These are phyloP conservation scores for Alternaria solani DNA, from an alignment of 2,329 filamentous ascomycete species.

Conservation along the genomic window DNA sequence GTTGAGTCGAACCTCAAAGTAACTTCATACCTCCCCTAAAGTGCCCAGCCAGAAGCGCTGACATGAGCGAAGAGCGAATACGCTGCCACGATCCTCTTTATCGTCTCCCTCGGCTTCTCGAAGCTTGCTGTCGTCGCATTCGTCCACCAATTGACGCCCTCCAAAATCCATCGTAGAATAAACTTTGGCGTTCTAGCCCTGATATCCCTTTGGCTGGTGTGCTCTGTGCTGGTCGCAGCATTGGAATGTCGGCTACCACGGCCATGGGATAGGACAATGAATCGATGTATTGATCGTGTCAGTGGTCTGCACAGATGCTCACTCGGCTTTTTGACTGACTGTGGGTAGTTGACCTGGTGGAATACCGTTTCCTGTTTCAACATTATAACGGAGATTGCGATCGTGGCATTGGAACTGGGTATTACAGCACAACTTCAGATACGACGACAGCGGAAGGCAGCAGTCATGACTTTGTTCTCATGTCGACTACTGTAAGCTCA, in stretches of 20 bases:
- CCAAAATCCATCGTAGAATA: constrained; percentile 20
- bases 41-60: background rate
- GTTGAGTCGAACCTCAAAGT: constrained; percentile 25
- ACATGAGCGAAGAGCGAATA: constrained; percentile 33
- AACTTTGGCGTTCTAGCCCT: constrained; percentile 22
- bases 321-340: background rate
- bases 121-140: constrained; percentile 40
- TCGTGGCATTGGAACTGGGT: constrained; percentile 31
- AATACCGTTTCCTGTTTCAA: constrained; percentile 22
- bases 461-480: constrained; percentile 30
- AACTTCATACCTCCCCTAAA: background rate
- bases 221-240: constrained; percentile 20
- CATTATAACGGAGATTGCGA: constrained; percentile 29
- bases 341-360: constrained; percentile 30
- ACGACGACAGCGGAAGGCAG: constrained; percentile 20
- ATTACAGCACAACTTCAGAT: constrained; percentile 29
- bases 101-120: constrained; percentile 36
- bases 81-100: constrained; percentile 34
- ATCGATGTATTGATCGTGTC: constrained; percentile 27
- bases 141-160: constrained; percentile 32
- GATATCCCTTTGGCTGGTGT: constrained; percentile 22
- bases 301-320: background rate
- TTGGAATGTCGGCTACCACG: constrained; percentile 29
- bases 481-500: constrained; percentile 27
- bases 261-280: constrained; percentile 27